Evolutionary conservation across 805 yeast species (phyloP), one percentile per base, ranked within the genome.

Genomic region (Wickerhamia fluorescens): DNA sequence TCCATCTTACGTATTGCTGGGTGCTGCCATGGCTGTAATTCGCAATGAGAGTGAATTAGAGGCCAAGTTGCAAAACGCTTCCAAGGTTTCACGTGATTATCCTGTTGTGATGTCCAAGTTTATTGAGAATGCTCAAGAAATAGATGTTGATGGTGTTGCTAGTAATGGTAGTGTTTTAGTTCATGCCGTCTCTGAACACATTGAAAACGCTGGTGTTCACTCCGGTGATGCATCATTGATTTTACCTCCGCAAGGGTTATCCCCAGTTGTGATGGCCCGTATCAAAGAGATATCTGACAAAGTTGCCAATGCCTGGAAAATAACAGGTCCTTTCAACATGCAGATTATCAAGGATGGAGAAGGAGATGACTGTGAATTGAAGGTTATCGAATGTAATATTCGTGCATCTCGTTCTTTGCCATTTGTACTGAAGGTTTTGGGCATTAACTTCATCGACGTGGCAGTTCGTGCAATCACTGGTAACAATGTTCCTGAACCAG

Each of bases 371-470:
- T 57, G 64, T 33, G 62, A 61, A 35, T 73, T 88, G 52, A 92
- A 92, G 73, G 98, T 92, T 36, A 92, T 92, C 56, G 98, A 92
- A 67, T 92, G 98, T 75, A 92, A 92, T 62, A 83, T 92, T 47
- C 83, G 98, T 64, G 98, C 98, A 29, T 89, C 97, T 5, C 78
- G 98, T 61, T 89, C 97, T 10, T 92, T 92, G 89, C 98, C 98
- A 58, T 92, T 92, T 56, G 96, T 89, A 21, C 89, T 97, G 27
- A 92, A 92, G 71, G 98, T 92, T 27, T 69, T 92, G 41, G 98
- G 98, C 42, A 71, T 73, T 31, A 89, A 92, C 68, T 88, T 92
- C 61, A 92, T 92, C 54, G 95, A 89, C 32, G 86, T 85, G 47
- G 96, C 97, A 14, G 87, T 88, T 37, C 78, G 76, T 59, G 94